Evolutionary conservation across 176 grass and related monocot species (phyloP).

Genomic region (Oryza meridionalis): DNA sequence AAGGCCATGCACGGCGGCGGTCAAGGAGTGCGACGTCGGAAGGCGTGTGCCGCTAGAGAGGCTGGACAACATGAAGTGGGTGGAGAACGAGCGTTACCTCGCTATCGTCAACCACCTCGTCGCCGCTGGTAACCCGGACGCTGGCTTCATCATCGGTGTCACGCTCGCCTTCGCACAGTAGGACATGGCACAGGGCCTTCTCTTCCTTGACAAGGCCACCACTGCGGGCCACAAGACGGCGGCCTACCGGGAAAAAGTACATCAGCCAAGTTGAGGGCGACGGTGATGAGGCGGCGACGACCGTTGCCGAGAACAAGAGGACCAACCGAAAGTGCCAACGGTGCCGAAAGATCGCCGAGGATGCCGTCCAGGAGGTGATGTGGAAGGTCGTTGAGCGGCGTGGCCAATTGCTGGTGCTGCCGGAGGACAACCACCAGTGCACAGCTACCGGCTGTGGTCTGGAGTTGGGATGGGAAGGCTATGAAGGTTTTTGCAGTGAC

Average conservation of each 20-base stretch:
- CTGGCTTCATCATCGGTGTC: slow-evolving; percentile 23
- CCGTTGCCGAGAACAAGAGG: too few relatives aligned
- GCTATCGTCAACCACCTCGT: slow-evolving; percentile 24
- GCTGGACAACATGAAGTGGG: slow-evolving; percentile 27
- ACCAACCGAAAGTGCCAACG: not conserved
- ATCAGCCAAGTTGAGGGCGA: too few relatives aligned
- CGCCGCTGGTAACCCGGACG: slow-evolving; percentile 15
- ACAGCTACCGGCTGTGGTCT: not conserved
- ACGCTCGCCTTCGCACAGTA: not conserved
- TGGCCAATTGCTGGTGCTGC: rapidly evolving
- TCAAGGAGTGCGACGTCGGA: not conserved
- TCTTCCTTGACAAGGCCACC: not conserved
- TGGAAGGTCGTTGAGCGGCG: not conserved
- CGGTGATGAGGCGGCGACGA: too few relatives aligned
- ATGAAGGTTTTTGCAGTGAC: not conserved
- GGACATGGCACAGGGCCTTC: not conserved
- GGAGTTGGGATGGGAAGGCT: too few relatives aligned
- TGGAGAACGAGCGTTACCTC: not conserved
- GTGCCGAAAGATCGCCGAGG: not conserved
- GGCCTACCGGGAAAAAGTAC: too few relatives aligned
- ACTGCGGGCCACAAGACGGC: too few relatives aligned
- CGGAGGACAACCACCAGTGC: not conserved
- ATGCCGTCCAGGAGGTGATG: not conserved
- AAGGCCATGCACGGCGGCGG: not conserved
- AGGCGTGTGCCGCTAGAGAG: slow-evolving; percentile 16